Base-by-base conservation (phyloP, 1,284 basidiomycete species). In the Moniliella sp. region DNA sequence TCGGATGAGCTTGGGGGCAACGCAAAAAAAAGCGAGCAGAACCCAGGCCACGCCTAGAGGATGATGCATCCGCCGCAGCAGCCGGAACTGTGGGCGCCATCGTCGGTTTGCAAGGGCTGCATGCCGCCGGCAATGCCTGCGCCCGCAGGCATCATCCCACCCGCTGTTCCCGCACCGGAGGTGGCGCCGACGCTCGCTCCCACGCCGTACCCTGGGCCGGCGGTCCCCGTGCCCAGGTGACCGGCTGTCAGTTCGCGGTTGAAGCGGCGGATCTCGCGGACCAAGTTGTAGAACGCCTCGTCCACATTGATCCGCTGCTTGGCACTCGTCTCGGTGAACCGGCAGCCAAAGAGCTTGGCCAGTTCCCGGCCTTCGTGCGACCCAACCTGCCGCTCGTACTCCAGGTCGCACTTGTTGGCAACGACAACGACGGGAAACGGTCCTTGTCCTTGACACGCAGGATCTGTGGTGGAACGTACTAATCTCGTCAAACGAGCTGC, bases 291-390 rank as follows among this genome's bases (percentile, higher is more conserved):
- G 67, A 97, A 99, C n/a, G 86, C 83, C 65, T 97, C 88, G 55
- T 99, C 91, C 33, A 99, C 91, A 55, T 94, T 94, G 64, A 93
- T 81, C 30, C 91, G 72, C 58, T 91, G 81, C 67, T 99, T 99
- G 33, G 91, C 91, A 14, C 88, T 94, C 2, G 91, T 94, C 65
- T 97, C 91, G 47, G 97, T 86, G 64, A 91, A 97, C 53, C 78
- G 80, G 67, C 86, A 93, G 31, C 77, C 78, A 61, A 94, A 91
- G 61, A 86, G 81, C 62, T 83, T 86, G 1, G 91, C 88, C 37
- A 97, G 72, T 53, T 91, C 84, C 37, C 82, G 80, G 7, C 91
- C 91, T 81, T 97, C 88, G 57, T 88, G 83, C 68, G 78, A 80
- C 59, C 82, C 81, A 11, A 99, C 91, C 64, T 94, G 86, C 38